Base-by-base conservation (phyloP, 108 stramenopile genomes). In the Skeletonema menzelii region DNA sequence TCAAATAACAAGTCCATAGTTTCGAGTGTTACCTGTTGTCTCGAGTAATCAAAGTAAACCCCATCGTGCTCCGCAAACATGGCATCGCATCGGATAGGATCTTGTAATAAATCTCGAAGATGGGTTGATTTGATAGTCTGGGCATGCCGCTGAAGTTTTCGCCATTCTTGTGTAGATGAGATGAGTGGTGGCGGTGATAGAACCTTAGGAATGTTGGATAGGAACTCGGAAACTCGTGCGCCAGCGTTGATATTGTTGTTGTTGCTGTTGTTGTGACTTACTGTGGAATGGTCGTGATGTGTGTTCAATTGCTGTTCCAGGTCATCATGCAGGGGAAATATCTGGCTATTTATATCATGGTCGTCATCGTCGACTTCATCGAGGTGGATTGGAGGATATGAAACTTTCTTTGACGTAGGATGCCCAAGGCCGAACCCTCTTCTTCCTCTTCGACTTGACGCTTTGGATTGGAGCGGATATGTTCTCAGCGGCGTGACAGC, bases 21-120 rank as follows among this genome's bases (percentile, higher is more conserved):
- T 70, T 93, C 83, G 40, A 70, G 46, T 5, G 86, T 91, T 8
- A 83, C 94, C 14, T 88, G 80, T 69, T 97, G 96, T 15, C 96
- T 76, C 0, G 90, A 87, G 72, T 89, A 97, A 66, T 97, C 96
- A 49, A 93, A 72, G 64, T 93, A 92, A 0, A 94, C 89, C 8
- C 96, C 96, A 75, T 97, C 94, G 57, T 97, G 88, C 47, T 85
- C 70, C 0, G 93, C 92, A 73, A 65, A 87, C 92, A 97, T 86
- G 30, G 77, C 69, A 32, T 88, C 69, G 62, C 87, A 88, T 8
- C 96, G 72, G 8, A 82, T 72, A 19, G 59, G 30, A 59, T 97
- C 94, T 59, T 84, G 81, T 1, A 97, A 65, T 56, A 95, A 71
- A 40, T 94, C 89, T 35, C 91, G 82, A 35, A 97, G 65, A 73